phyloP scores from a whole-genome alignment of 495 filamentous ascomycete genomes.

The Collariella sp. region DNA sequence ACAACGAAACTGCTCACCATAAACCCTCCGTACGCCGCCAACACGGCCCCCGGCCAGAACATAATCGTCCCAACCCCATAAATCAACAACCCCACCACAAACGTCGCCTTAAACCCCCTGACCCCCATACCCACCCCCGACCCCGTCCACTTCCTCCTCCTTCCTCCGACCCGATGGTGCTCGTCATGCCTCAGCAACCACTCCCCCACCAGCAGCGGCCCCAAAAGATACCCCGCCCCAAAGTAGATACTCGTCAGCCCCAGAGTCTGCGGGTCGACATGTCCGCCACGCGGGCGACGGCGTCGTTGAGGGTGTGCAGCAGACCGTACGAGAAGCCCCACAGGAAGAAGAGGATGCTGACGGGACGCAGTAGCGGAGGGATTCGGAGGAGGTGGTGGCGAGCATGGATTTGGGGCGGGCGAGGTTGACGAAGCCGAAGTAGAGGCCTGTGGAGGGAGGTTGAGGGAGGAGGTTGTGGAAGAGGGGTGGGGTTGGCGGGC shows the following conservation, averaged over 20 bases:
- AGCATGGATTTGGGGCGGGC: constrained; percentile 70
- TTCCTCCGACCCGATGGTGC: constrained; percentile 24
- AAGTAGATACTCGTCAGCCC: constrained; percentile 28
- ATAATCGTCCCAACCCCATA: constrained; percentile 53
- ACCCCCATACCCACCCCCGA: constrained; percentile 5
- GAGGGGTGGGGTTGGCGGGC: background rate
- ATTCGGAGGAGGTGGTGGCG: constrained; percentile 38
- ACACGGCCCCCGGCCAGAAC: constrained; percentile 55
- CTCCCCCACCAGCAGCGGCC: constrained; percentile 55
- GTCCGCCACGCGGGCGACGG: constrained; percentile 24
- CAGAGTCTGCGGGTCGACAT: constrained; percentile 29
- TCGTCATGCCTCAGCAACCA: constrained; percentile 55
- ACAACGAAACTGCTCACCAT: constrained; percentile 63
- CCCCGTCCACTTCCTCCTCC: background rate
- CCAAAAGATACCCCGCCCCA: constrained; percentile 54
- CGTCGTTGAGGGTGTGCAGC: constrained; percentile 41
- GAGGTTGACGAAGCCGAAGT: constrained; percentile 82
- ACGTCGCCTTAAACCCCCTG: constrained; percentile 51
- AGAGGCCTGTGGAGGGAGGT: constrained; percentile 16
- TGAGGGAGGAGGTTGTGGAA: background rate
- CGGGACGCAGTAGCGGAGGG: constrained; percentile 47
- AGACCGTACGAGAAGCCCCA: constrained; percentile 79
- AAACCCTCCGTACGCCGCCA: constrained; percentile 63
- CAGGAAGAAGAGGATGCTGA: constrained; percentile 73
- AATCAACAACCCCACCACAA: constrained; percentile 59